Base-by-base conservation (phyloP, 257 asterid genomes). In the Osmanthus fragrans region DNA sequence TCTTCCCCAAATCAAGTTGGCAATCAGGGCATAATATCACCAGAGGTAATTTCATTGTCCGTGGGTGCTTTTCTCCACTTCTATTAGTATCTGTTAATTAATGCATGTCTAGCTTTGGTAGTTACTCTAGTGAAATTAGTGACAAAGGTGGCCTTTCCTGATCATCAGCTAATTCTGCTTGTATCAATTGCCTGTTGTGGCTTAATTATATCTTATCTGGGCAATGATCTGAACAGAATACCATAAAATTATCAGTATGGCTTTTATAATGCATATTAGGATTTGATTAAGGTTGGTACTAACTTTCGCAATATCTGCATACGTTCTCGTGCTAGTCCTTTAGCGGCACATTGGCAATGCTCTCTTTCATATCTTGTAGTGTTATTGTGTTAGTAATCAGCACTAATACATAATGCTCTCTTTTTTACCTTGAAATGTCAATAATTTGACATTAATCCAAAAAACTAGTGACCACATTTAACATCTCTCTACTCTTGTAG, bases 21-120 rank as follows among this genome's bases (percentile, higher is more conserved):
- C 83, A 81, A 77, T 77, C 89, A 83, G 40, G 80, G 82, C 84
- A 47, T 71, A 58, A 63, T 69, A 68, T 78, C 92, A 49, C 77
- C 85, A 16, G 90, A 90, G 97, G 97, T 93, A 88, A 79, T 74
- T 67, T 80, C 73, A 33, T 32, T 49, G 56, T 54, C 67, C 4
- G 36, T 70, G 4, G 69, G 58, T 39, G n/a, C n/a, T 47, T 77
- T 21, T n/a, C 21, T 76, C 47, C 63, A 68, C 34, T 73, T 19
- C 51, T 12, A 23, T 56, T 73, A 13, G 69, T 27, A n/a, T 13
- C 66, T 33, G 23, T 64, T 16, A 37, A 68, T 54, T 30, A 49
- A 33, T 80, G 73, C 85, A 72, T 77, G 39, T 70, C 70, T 68
- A 58, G 33, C 25, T 71, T 73, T 49, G 33, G 58, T 54, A 42